Conservation (phyloP, 306 rosid species). For the Prinsepia uniflora region DNA sequence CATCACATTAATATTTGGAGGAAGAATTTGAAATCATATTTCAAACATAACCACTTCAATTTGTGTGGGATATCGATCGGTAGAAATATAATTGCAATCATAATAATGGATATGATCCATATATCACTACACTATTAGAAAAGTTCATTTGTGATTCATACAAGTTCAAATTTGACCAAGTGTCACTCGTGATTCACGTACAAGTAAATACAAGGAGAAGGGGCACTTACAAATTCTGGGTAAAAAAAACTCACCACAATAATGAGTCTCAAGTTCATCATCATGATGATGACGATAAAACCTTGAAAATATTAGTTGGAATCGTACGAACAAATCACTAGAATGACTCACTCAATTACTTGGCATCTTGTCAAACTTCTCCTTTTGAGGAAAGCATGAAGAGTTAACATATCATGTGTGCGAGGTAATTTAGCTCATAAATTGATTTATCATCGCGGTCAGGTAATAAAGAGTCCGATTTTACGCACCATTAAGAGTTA, state of each 20-base stretch:
- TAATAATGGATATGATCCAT: too few relatives aligned
- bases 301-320: not conserved
- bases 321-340: not conserved
- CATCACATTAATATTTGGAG: too few relatives aligned
- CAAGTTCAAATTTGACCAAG: conserved; percentile 4
- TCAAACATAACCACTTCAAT: too few relatives aligned
- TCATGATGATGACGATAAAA: not conserved
- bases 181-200: conserved; percentile 1
- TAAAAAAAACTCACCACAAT: conserved; percentile 2
- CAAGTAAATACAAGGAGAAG: not conserved
- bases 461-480: too few relatives aligned
- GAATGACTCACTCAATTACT: not conserved
- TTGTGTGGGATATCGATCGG: too few relatives aligned
- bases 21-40: too few relatives aligned
- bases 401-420: not conserved
- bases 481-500: too few relatives aligned
- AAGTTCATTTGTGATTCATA: not conserved
- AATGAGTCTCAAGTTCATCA: not conserved
- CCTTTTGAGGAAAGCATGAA: not conserved
- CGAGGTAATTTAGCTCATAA: too few relatives aligned
- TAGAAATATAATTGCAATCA: too few relatives aligned
- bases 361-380: not conserved
- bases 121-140: not conserved
- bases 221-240: not conserved
- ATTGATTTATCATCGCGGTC: too few relatives aligned